Base-by-base conservation (phyloP, 202 grass and related monocot genomes). In the Carex sylvatica region DNA sequence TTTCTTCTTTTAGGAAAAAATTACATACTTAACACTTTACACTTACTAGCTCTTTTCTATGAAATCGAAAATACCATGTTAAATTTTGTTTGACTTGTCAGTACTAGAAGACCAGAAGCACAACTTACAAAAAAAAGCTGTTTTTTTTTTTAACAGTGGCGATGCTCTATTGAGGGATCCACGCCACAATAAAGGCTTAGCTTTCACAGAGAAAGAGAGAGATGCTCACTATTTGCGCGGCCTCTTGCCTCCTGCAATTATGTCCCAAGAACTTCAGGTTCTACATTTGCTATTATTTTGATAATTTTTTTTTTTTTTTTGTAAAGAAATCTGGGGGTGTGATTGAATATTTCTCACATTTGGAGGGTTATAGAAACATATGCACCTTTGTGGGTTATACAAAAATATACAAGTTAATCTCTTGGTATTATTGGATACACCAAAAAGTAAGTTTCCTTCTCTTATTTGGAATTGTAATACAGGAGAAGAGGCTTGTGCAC, bases 401-500 rank as follows among this genome's bases (percentile, higher is more conserved):
- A 66, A 66, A 65, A 66, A 66, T 15, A 66, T n/a, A 38, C 7
- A 23, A 20, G 59, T 23, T 6, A 61, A 61, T 23, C 20, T 54
- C 52, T 61, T 23, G 59, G 16, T 54, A 54, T 15, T 54, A 54
- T 54, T 54, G 65, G 33, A 5, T 69, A 42, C 6, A 6, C 15
- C 18, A 70, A 54, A 77, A 9, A 44, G 12, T 46, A 9, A 44
- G 12, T 58, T 65, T 14, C 22, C 49, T 62, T 89, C 51, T 60
- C 35, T 62, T 22, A 84, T 46, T 26, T 83, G 19, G 53, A 46
- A 58, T 24, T 75, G 46, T 88, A 70, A 49, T 72, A 9, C 81
- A 93, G 95, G 95, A 95, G 87, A 98, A 95, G 84, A 92, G 84
- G 71, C 76, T 98, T 63, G 81, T 98, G 90, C 91, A 95, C 53